Base-by-base conservation (phyloP, 345 rosid genomes). In the Ailanthus altissimus region DNA sequence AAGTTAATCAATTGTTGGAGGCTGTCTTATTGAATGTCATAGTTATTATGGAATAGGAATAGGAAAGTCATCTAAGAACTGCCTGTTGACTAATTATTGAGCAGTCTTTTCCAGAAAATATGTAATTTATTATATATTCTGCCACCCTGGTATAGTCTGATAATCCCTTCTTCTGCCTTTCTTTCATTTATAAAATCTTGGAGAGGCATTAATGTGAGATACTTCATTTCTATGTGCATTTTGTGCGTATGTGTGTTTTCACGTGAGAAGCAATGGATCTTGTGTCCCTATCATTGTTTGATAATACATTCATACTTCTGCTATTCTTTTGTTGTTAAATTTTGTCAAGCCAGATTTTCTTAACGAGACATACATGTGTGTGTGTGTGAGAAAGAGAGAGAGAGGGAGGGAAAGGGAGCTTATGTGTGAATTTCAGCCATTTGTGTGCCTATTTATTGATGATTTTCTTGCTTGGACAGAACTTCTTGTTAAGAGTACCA, bases 341-440 rank as follows among this genome's bases (percentile, higher is more conserved):
- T 45, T 26, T 15, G 15, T 26, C 32, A 10, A 12, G 58, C 56
- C 25, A 8, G 3, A 40, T 45, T 64, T 28, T 28, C 47, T 18
- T 40, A 40, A 64, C 5, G 8, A 18, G 68, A 16, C 53, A 2
- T 13, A 0, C 23, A 20, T 40, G 13, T 64, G 21, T 38, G 26
- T 20, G n/a, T 45, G 54, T 66, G 18, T 12, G 26, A 15, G 13
- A 0, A n/a, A 42, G 32, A 21, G 18, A 8, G 32, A 32, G 21
- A 47, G 59, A 26, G 73, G 0, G 13, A 0, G 23, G 1, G 40
- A 13, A 2, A 46, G 20, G 10, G 5, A 25, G 26, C 14, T 72
- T 14, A 3, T 58, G 75, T 13, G 28, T 13, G 69, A 64, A 25
- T 73, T 60, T 61, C 36, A 60, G 75, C 61, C 47, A 20, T 26